These are phyloP conservation scores for Ceratocystis harringtonii DNA, from an alignment of 2,329 filamentous ascomycete species.

Conservation along the genomic window DNA sequence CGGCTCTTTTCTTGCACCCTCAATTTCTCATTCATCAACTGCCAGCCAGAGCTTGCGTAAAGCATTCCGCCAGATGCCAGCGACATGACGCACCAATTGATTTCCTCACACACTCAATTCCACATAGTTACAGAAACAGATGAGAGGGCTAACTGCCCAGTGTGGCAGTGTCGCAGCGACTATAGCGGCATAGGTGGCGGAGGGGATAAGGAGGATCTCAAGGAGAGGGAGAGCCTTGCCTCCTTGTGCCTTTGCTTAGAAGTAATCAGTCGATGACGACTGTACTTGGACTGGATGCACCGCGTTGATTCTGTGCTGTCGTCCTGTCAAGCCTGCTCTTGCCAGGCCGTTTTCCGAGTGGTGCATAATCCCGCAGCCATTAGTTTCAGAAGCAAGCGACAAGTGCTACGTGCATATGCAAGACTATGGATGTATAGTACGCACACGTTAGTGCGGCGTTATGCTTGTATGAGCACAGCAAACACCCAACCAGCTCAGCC, in stretches of 20 bases:
- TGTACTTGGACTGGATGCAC: background rate
- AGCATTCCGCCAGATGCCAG: no score
- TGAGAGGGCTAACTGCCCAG: background rate
- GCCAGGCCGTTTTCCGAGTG: background rate
- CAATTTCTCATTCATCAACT: background rate
- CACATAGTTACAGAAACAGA: no score
- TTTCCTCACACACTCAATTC: no score
- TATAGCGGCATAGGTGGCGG: background rate
- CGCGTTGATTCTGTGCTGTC: background rate
- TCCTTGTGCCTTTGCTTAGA: background rate
- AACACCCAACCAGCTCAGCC: no score
- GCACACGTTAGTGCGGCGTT: no score
- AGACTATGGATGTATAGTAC: background rate
- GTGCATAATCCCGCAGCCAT: background rate
- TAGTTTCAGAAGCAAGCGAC: background rate
- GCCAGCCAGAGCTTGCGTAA: background rate
- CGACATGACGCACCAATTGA: no score
- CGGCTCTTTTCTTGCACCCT: background rate
- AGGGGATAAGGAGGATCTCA: background rate
- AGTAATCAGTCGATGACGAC: no score
- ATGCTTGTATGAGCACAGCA: background rate
- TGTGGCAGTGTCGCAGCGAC: background rate
- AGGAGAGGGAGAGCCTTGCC: background rate
- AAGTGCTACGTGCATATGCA: background rate
- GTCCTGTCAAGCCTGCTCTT: background rate